These are phyloP conservation scores for Lenwebbia sp. DNA, from an alignment of 345 rosid species.

Conservation along the genomic window DNA sequence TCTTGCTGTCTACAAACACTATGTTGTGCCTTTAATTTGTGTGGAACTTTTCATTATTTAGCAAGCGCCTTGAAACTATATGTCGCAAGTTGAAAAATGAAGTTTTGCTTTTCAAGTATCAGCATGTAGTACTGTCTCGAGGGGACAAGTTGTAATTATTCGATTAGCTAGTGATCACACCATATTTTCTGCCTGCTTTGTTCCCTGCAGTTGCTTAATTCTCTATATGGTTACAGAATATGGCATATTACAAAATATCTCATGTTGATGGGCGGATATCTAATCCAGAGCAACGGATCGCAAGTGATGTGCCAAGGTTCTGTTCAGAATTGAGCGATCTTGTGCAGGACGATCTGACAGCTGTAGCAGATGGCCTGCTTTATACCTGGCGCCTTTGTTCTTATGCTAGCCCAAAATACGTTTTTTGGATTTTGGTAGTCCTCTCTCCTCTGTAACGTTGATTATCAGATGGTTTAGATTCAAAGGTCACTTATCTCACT, in stretches of 20 bases:
- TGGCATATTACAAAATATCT: slow-evolving; percentile 96
- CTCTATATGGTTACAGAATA: slow-evolving; percentile 50
- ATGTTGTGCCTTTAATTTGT: not conserved
- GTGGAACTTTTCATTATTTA: not conserved
- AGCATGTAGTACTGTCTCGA: not conserved
- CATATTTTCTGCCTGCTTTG: not conserved
- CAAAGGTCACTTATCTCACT: not conserved
- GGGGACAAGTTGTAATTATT: not conserved
- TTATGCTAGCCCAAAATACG: slow-evolving; percentile 94
- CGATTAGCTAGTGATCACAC: not conserved
- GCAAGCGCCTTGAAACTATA: not conserved
- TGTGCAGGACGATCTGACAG: slow-evolving; percentile 83
- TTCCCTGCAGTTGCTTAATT: not conserved
- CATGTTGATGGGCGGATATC: slow-evolving; percentile 92
- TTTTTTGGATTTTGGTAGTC: slow-evolving; percentile 89
- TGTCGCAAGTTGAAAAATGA: not conserved
- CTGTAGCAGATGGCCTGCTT: slow-evolving; percentile 76
- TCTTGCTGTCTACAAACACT: not conserved
- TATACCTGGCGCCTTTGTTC: slow-evolving; percentile 97
- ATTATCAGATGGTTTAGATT: not conserved
- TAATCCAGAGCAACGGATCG: slow-evolving; percentile 92
- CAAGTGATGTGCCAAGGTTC: slow-evolving; percentile 92
- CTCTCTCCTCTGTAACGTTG: not conserved
- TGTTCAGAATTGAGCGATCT: slow-evolving; percentile 95
- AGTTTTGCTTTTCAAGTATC: not conserved